Evolutionary conservation across 1,284 basidiomycete genomes (phyloP).

Genomic region (Phellopilus nigrolimitatus): DNA sequence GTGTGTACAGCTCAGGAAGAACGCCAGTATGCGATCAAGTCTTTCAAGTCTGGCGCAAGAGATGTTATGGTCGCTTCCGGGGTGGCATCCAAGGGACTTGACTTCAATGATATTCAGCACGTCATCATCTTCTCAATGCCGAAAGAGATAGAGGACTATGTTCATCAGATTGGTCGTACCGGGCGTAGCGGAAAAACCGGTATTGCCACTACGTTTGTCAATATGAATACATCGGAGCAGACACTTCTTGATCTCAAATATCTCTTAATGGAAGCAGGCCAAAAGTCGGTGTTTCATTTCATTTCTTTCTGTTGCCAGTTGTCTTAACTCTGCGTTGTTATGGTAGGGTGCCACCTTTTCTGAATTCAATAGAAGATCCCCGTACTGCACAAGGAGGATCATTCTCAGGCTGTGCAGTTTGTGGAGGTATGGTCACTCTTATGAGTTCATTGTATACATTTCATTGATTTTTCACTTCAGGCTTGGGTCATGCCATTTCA

Average conservation of each 20-base stretch:
- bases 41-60: constrained; percentile 94
- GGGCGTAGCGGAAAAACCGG: constrained; percentile 97
- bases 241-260: constrained; percentile 97
- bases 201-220: constrained; percentile 99
- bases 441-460: constrained; percentile 4
- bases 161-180: constrained; percentile 98
- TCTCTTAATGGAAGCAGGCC: constrained; percentile 93
- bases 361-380: constrained; percentile 89
- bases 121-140: constrained; percentile 99
- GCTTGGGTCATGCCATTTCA: constrained; percentile 88
- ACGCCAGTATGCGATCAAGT: constrained; percentile 96
- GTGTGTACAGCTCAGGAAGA: constrained; percentile 83
- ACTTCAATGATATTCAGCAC: constrained; percentile 98
- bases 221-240: constrained; percentile 95
- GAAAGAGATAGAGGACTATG: constrained; percentile 98
- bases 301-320: constrained; percentile 13
- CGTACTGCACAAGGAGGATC: constrained; percentile 72
- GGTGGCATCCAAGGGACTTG: constrained; percentile 95
- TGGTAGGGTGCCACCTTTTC: constrained; percentile 89
- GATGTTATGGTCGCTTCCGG: constrained; percentile 99
- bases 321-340: constrained; percentile 1
- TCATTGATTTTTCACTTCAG: constrained; percentile 33
- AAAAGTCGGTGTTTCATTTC: constrained; percentile 59
- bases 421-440: constrained; percentile 65
- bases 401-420: constrained; percentile 89